Conservation (phyloP, 495 filamentous ascomycete genomes). For the Penicillium subrubescens region DNA sequence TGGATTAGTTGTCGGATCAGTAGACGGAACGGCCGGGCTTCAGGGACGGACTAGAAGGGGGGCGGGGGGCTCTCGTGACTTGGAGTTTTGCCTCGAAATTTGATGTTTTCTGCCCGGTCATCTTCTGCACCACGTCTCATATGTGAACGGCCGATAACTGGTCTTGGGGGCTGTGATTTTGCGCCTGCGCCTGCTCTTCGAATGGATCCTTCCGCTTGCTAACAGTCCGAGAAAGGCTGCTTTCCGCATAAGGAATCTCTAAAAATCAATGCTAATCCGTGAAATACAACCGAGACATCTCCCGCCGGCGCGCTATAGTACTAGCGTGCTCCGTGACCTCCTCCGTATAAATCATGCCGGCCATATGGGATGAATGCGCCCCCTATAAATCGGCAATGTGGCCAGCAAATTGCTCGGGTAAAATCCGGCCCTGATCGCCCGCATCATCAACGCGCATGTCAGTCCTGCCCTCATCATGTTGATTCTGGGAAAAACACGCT, state of each 20-base stretch:
- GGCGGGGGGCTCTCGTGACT: no score
- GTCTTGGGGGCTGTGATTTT: not conserved
- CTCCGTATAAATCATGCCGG: conserved; percentile 21
- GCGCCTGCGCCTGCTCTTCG: not conserved
- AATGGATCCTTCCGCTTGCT: not conserved
- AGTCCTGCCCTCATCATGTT: no score
- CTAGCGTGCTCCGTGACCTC: conserved; percentile 18
- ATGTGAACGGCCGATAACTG: not conserved
- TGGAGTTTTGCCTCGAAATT: not conserved
- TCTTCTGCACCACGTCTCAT: not conserved
- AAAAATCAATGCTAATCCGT: conserved; percentile 9
- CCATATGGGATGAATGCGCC: conserved; percentile 12
- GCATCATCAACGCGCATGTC: no score
- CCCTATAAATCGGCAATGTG: conserved; percentile 18
- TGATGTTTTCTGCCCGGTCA: not conserved
- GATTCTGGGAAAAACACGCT: no score
- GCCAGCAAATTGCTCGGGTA: not conserved
- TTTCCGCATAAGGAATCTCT: not conserved
- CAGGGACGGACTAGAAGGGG: no score
- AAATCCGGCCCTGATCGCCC: no score
- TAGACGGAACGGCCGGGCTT: no score
- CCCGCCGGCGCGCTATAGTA: conserved; percentile 3
- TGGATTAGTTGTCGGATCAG: no score
- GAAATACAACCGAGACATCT: conserved; percentile 12
- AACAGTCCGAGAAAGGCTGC: not conserved